Base-by-base conservation (phyloP, 106 monocot species). In the Cymbidium sinense region DNA sequence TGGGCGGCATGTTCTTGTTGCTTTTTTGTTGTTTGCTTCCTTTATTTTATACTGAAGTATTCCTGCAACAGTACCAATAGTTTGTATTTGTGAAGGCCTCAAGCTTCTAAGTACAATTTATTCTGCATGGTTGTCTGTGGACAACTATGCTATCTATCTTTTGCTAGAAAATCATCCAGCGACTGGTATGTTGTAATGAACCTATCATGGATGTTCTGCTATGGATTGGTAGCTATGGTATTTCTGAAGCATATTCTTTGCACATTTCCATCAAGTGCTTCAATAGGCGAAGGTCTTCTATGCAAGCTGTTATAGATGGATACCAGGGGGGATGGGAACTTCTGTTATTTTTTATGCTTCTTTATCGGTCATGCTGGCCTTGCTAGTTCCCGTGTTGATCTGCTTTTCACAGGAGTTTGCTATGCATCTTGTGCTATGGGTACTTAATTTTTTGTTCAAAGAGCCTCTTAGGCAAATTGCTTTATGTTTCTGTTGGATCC, bases 401-500 rank as follows among this genome's bases (percentile, higher is more conserved):
- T 37, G 83, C 64, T 86, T 87, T 50, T 85, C 87, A 82, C 75
- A 86, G 47, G 84, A 90, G 76, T 90, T 99, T 89, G 43, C 87
- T 70, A 43, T 86, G 64, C 89, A 95, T 87, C 99, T 92, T 75
- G n/a, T 93, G 47, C 31, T 87, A 37, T 99, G 99, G 99, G 7
- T 58, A 20, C 23, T 25, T 51, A 8, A 8, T 8, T 51, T 95
- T 89, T 80, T 99, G 43, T 81, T 92, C 78, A 67, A 79, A 37
- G 92, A 90, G 58, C 87, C 92, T 39, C 77, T 80, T 31, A 85
- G 88, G 79, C 28, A 92, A 11, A 52, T 93, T 25, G 51, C 81
- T 23, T 74, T 99, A 70, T 99, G 95, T 75, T 71, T 83, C 50
- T 99, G 91, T 79, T 99, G 99, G 99, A 77, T 93, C 58, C 78